phyloP scores from a whole-genome alignment of 1,139 yeast species.

The Geotrichum klebahnii region DNA sequence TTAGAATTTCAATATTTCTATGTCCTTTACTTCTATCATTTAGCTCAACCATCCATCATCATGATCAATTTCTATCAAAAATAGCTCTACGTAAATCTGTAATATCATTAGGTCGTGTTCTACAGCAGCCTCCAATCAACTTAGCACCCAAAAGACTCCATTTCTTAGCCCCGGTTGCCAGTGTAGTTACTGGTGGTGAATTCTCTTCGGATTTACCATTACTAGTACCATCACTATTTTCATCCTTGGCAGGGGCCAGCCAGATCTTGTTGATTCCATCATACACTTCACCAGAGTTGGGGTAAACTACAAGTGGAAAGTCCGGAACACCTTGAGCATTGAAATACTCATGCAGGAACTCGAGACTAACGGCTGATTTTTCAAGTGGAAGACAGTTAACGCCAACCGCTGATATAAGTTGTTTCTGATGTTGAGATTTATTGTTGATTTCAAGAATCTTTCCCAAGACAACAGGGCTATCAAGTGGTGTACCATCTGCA shows the following conservation, averaged over 20 bases:
- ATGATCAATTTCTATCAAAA: background rate
- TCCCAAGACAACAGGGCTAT: background rate
- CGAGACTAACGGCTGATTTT: conserved; percentile 32
- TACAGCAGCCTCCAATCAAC: conserved; percentile 30
- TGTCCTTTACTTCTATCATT: background rate
- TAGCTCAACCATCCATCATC: background rate
- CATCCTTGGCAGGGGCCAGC: background rate
- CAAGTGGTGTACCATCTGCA: conserved; percentile 44
- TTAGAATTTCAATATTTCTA: background rate
- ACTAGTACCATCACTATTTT: background rate
- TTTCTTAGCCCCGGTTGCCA: conserved; percentile 1
- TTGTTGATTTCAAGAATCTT: background rate
- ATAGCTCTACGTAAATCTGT: conserved; percentile 7
- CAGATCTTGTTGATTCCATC: conserved; percentile 15
- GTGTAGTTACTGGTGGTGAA: background rate
- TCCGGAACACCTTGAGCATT: conserved; percentile 14
- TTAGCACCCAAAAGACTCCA: conserved; percentile 27
- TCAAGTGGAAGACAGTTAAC: conserved; percentile 45
- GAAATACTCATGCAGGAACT: conserved; percentile 19
- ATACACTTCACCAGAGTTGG: conserved; percentile 51
- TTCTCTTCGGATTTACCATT: too few relatives aligned
- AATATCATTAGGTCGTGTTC: conserved; percentile 29
- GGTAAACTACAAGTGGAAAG: conserved; percentile 47
- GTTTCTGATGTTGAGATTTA: conserved; percentile 15
- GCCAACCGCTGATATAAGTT: conserved; percentile 40